These are phyloP conservation scores for Carex scoparia DNA, from an alignment of 176 grass and related monocot species.

Conservation along the genomic window DNA sequence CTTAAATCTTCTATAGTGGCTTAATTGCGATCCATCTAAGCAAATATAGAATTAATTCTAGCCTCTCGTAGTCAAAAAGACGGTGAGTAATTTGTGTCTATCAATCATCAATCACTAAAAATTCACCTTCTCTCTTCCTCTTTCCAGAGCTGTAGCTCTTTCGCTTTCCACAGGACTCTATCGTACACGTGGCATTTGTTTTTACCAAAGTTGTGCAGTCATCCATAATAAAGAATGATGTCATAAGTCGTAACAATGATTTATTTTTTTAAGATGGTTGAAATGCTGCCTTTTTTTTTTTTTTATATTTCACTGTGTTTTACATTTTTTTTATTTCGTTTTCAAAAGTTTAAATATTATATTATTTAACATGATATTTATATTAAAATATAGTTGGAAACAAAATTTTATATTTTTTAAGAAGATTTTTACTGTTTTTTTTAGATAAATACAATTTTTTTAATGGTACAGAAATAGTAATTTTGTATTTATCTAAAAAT, in stretches of 20 bases:
- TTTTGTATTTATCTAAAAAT: no score
- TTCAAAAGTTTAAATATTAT: no score
- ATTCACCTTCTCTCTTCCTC: not conserved
- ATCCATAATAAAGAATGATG: not conserved
- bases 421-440: no score
- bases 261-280: no score
- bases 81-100: constrained; percentile 70
- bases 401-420: no score
- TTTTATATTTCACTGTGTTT: no score
- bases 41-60: constrained; percentile 43
- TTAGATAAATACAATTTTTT: no score
- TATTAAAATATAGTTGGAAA: no score
- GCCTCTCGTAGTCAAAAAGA: constrained; percentile 37
- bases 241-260: not conserved
- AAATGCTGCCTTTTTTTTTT: no score
- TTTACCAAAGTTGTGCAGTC: not conserved
- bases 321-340: no score
- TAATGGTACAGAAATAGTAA: no score
- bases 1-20: not conserved
- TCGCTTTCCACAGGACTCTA: not conserved
- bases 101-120: constrained; percentile 36
- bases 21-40: constrained; percentile 38
- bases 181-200: not conserved
- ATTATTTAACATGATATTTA: no score
- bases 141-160: not conserved